Evolutionary conservation across 2,329 filamentous ascomycete species (phyloP), one percentile per base, ranked within the genome.

Genomic region (Monosporascus sp.): DNA sequence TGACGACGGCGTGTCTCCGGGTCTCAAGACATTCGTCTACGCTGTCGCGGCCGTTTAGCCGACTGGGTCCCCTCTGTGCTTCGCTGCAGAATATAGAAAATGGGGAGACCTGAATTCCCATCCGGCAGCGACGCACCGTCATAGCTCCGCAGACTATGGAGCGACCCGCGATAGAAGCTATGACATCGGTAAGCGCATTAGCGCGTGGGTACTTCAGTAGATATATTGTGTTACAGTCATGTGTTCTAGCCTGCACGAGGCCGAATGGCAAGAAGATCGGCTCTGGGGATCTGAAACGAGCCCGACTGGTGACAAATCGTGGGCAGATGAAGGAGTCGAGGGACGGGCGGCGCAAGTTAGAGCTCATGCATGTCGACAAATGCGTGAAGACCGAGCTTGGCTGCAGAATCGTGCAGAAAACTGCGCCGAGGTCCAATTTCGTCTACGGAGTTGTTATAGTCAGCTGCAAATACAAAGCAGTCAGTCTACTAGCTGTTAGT

Each of bases 391-490:
- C 60, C 58, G 50, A 53, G 58, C 63, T 65, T 63, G 62, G 66
- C 64, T 67, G 66, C 65, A 67, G 66, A 56, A 65, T 63, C 62
- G 57, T 66, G 64, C 65, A 66, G 62, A 60, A 57, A 55, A 58
- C 50, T 51, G 52, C 53, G 60, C 60, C 60, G 59, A 57, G 60
- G 54, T 61, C 59, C 54, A 57, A 55, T 58, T 54, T 56, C 55
- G 63, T 66, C 54, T 57, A 62, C 62, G 59, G 65, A 62, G 60
- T 60, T 60, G 59, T 62, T 65, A 64, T 58, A 49, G 60, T 59
- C 57, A 51, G 55, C 43, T 46, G 24, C 22, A n/a, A n/a, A 27
- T 27, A 46, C 8, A 9, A n/a, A 7, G 3, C 24, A 24, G 24
- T 46, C 22, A n/a, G 22, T 20, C n/a, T 56, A 25, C 18, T 49